phyloP scores from a whole-genome alignment of 2,329 filamentous ascomycete genomes.

The Penicillium sclerotigenum region DNA sequence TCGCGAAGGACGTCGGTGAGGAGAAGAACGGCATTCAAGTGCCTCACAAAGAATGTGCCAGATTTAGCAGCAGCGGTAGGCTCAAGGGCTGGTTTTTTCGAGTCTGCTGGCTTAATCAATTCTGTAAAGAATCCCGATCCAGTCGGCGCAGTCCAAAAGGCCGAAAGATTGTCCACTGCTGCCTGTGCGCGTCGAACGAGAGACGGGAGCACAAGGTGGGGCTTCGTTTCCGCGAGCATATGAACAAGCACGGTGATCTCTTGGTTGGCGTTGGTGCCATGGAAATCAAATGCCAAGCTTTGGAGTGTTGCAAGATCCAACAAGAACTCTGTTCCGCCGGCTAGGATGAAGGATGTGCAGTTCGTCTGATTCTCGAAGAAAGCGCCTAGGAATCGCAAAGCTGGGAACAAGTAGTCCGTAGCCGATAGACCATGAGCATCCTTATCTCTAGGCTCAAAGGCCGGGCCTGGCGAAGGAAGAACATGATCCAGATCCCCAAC shows the following conservation, averaged over 20 bases:
- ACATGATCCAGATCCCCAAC: conserved; percentile 31
- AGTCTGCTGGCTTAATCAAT: conserved; percentile 48
- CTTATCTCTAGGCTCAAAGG: conserved; percentile 48
- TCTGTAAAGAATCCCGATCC: conserved; percentile 66
- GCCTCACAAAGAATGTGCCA: conserved; percentile 76
- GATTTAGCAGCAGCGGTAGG: conserved; percentile 46
- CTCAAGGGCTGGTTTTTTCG: conserved; percentile 17
- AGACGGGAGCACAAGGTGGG: conserved; percentile 77
- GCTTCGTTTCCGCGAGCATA: conserved; percentile 73
- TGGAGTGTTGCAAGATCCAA: conserved; percentile 80
- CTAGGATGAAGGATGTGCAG: conserved; percentile 70
- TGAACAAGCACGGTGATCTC: conserved; percentile 72
- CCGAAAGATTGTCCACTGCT: conserved; percentile 64
- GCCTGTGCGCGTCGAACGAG: conserved; percentile 70
- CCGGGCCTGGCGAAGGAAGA: conserved; percentile 22
- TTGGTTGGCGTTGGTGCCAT: conserved; percentile 64
- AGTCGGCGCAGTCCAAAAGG: conserved; percentile 57
- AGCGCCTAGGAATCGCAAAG: conserved; percentile 71
- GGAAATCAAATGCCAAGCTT: conserved; percentile 71
- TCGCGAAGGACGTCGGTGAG: conserved; percentile 72
- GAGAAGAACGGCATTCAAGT: conserved; percentile 71
- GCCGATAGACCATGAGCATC: conserved; percentile 53
- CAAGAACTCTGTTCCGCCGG: conserved; percentile 76
- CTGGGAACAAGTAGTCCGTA: conserved; percentile 69
- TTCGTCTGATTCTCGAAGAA: conserved; percentile 73